phyloP scores from a whole-genome alignment of 805 yeast species.

The Saccharomycopsis sp. region DNA sequence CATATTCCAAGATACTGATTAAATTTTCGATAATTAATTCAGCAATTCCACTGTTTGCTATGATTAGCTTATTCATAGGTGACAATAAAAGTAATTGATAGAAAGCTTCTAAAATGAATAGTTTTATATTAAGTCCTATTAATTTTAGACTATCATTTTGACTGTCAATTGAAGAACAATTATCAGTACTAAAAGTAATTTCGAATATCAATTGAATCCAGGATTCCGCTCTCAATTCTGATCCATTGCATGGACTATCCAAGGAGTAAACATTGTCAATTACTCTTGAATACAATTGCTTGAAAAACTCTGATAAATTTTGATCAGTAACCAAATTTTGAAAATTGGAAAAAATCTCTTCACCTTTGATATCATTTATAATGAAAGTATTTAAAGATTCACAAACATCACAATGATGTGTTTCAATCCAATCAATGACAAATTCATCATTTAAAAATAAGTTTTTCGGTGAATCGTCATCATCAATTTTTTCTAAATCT shows the following conservation, averaged over 20 bases:
- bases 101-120: constrained; percentile 12
- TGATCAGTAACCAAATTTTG: neutral
- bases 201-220: constrained; percentile 5
- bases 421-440: constrained; percentile 3
- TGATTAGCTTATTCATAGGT: constrained; percentile 6
- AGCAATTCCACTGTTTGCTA: constrained; percentile 7
- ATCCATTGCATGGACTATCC: neutral
- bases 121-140: constrained; percentile 4
- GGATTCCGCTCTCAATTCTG: constrained; percentile 1
- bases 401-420: neutral
- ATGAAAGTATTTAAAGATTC: neutral
- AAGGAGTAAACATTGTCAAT: constrained; percentile 2
- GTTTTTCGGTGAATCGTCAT: neutral
- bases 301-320: constrained; percentile 7
- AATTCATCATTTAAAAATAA: constrained; percentile 9
- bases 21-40: constrained; percentile 5
- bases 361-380: too few relatives aligned
- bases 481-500: neutral
- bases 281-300: constrained; percentile 1
- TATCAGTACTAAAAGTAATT: neutral
- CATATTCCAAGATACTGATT: neutral
- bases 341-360: neutral
- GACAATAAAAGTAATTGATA: constrained; percentile 10
- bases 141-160: neutral
- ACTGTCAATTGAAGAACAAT: too few relatives aligned